These are phyloP conservation scores for Neofusicoccum ribis DNA, from an alignment of 2,329 filamentous ascomycete genomes.

Conservation along the genomic window DNA sequence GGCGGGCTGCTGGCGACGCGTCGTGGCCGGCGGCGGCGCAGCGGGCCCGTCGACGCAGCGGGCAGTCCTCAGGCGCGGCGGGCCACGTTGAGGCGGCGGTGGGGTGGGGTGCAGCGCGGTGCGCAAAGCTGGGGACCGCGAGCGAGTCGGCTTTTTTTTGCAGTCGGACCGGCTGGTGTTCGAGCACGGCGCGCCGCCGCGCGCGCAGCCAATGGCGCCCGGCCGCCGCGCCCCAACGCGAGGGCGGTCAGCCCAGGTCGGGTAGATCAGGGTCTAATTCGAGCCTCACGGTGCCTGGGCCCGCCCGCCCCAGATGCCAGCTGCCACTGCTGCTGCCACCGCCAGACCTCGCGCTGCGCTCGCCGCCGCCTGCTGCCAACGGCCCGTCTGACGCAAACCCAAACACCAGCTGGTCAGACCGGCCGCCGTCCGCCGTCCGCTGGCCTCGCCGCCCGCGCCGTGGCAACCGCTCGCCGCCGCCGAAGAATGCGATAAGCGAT, in stretches of 20 bases:
- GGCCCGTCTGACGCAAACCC: neutral
- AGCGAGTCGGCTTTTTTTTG: neutral
- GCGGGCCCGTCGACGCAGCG: too few relatives aligned
- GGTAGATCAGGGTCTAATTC: constrained; percentile 17
- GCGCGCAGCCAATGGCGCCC: neutral
- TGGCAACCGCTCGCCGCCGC: neutral
- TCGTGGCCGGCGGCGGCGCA: neutral
- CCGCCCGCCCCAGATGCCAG: neutral
- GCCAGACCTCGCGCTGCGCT: too few relatives aligned
- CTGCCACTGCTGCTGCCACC: too few relatives aligned
- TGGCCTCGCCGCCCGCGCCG: neutral
- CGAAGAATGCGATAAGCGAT: constrained; percentile 2
- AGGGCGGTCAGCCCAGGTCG: constrained; percentile 6
- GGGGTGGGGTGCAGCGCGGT: constrained; percentile 2
- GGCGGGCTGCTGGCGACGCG: neutral
- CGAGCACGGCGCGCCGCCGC: neutral
- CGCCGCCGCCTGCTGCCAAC: neutral
- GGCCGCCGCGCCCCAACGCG: neutral
- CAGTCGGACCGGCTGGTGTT: constrained; percentile 11
- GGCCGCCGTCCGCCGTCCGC: too few relatives aligned
- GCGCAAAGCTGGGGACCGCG: constrained; percentile 7
- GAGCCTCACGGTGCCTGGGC: constrained; percentile 2
- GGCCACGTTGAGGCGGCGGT: neutral
- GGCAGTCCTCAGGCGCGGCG: neutral
- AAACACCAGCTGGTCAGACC: neutral